Conservation (phyloP, 805 yeast species). For the Millerago galiae region DNA sequence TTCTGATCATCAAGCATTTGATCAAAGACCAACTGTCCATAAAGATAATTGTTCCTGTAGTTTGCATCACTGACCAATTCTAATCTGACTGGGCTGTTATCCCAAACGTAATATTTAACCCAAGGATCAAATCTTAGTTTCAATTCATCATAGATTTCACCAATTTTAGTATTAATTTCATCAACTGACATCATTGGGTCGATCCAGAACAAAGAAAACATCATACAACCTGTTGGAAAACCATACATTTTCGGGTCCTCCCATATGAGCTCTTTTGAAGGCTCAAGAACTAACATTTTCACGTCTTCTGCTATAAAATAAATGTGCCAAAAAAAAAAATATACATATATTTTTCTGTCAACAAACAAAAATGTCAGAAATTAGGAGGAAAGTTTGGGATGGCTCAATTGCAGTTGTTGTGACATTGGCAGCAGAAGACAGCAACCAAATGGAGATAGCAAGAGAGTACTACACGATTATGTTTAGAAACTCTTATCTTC, state of each 20-base stretch:
- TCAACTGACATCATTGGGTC: constrained; percentile 24
- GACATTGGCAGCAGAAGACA: constrained; percentile 20
- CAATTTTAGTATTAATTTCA: constrained; percentile 13
- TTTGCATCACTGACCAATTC: not conserved
- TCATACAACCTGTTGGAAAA: constrained; percentile 13
- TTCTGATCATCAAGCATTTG: constrained; percentile 39
- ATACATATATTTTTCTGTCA: not conserved
- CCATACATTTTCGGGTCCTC: not conserved
- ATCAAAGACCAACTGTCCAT: constrained; percentile 38
- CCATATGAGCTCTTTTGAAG: constrained; percentile 12
- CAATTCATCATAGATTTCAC: constrained; percentile 17
- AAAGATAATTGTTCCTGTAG: constrained; percentile 15
- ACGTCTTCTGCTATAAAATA: not conserved
- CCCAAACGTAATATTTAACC: constrained; percentile 38
- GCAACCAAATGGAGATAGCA: constrained; percentile 14
- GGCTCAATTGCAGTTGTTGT: constrained; percentile 45
- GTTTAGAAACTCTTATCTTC: constrained; percentile 48
- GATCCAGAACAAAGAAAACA: constrained; percentile 25
- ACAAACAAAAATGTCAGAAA: constrained; percentile 19
- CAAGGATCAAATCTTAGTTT: constrained; percentile 27
- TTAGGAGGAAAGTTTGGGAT: constrained; percentile 43
- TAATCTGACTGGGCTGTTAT: constrained; percentile 16
- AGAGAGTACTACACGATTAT: constrained; percentile 13
- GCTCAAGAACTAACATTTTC: constrained; percentile 1
- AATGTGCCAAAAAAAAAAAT: not conserved